Conservation (phyloP, 106 monocot species). For the Dendrobium nobile region DNA sequence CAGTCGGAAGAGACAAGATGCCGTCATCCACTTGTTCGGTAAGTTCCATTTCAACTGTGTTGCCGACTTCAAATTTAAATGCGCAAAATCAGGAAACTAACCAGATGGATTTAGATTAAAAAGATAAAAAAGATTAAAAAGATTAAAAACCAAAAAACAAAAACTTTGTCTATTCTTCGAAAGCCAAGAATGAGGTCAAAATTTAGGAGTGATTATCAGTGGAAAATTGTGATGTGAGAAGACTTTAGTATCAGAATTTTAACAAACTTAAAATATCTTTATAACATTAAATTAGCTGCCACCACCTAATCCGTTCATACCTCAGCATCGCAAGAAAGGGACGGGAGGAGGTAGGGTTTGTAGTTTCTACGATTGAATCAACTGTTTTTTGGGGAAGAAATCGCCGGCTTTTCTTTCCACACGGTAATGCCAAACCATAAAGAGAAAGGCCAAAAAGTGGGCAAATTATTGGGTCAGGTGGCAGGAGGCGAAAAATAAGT, state of each 20-base stretch:
- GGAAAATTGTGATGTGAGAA: no score
- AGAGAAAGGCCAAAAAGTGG: no score
- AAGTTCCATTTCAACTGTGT: background rate
- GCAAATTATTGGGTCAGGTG: no score
- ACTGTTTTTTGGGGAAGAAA: background rate
- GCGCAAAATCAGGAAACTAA: background rate
- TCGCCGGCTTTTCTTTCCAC: background rate
- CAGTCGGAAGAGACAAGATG: background rate
- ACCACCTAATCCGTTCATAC: no score
- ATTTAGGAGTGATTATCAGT: background rate
- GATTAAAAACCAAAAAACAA: background rate
- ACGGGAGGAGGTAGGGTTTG: no score
- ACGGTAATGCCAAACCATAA: background rate
- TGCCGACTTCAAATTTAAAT: conserved; percentile 1
- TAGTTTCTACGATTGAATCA: no score
- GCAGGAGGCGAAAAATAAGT: no score
- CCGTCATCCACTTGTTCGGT: no score
- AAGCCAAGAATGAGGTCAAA: background rate
- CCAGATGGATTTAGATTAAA: background rate
- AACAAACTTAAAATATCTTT: no score
- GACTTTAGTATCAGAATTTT: no score
- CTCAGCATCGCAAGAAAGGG: no score
- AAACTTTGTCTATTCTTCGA: background rate
- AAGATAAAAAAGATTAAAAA: background rate
- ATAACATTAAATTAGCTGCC: no score